These are phyloP conservation scores for Amanita rubescens DNA, from an alignment of 768 basidiomycete species.

Conservation along the genomic window DNA sequence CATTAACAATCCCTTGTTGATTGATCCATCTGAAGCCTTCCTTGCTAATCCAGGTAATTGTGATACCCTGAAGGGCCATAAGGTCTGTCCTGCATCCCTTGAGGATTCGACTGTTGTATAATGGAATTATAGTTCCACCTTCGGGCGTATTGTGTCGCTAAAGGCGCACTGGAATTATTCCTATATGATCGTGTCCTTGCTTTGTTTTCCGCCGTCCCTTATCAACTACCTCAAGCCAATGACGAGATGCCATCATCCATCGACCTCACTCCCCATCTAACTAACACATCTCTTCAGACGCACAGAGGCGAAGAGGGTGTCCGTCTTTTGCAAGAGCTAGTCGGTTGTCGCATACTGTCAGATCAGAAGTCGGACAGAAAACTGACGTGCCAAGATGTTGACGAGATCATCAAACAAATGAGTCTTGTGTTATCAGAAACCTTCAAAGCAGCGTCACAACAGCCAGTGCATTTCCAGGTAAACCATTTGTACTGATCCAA, in stretches of 20 bases:
- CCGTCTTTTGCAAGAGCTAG: conserved; percentile 71
- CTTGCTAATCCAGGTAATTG: conserved; percentile 6
- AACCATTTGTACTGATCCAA: conserved; percentile 6
- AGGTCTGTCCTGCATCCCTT: conserved; percentile 34
- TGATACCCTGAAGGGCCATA: conserved; percentile 38
- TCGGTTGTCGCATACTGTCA: conserved; percentile 52
- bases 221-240: conserved; percentile 38
- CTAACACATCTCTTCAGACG: conserved; percentile 85
- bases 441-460: conserved; percentile 79
- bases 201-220: conserved; percentile 77
- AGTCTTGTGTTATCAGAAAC: conserved; percentile 64
- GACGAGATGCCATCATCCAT: conserved; percentile 21
- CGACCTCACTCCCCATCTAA: conserved; percentile 73
- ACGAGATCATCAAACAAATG: conserved; percentile 53
- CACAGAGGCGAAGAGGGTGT: conserved; percentile 64
- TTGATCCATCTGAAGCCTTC: conserved; percentile 54
- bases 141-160: conserved; percentile 77
- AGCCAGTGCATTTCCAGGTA: conserved; percentile 83
- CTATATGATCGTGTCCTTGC: conserved; percentile 80
- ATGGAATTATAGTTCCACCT: conserved; percentile 72
- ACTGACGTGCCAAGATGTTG: conserved; percentile 27
- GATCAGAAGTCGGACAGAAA: conserved; percentile 6
- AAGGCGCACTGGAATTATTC: conserved; percentile 72
- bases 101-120: not conserved
- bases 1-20: conserved; percentile 62